Evolutionary conservation across 805 yeast species (phyloP).

Genomic region (Cyberlindnera suaveolens): DNA sequence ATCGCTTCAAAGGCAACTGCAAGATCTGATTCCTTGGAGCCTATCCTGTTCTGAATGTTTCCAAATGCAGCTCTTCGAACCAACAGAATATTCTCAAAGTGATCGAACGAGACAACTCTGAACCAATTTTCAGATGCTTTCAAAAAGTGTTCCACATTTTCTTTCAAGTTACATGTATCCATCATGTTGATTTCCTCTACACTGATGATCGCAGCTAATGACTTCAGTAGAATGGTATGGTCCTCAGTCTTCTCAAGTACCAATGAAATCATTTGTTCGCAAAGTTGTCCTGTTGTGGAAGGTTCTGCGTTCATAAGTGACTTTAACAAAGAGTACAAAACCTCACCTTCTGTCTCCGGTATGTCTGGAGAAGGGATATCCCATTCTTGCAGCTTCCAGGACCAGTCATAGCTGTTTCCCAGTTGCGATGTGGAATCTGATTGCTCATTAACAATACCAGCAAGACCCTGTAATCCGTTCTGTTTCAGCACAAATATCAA

Average conservation of each 20-base stretch:
- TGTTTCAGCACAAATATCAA: slow-evolving; percentile 35
- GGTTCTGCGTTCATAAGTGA: slow-evolving; percentile 30
- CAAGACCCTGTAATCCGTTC: slow-evolving; percentile 54
- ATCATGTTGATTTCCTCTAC: slow-evolving; percentile 8
- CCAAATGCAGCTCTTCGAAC: slow-evolving; percentile 34
- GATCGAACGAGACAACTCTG: slow-evolving; percentile 26
- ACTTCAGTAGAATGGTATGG: slow-evolving; percentile 2
- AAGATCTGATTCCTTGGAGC: slow-evolving; percentile 15
- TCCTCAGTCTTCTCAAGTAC: slow-evolving; percentile 4
- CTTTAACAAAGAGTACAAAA: slow-evolving; percentile 48
- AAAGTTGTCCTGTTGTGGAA: slow-evolving; percentile 8
- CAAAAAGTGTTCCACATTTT: slow-evolving; percentile 5
- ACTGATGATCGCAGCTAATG: slow-evolving; percentile 9
- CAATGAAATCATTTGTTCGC: slow-evolving; percentile 11
- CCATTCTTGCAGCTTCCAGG: slow-evolving; percentile 79
- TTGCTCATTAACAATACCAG: slow-evolving; percentile 37
- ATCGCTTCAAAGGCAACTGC: slow-evolving; percentile 32
- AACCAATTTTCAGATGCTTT: slow-evolving; percentile 30
- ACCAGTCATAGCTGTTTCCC: slow-evolving; percentile 46
- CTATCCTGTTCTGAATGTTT: background rate
- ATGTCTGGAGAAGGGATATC: slow-evolving; percentile 47
- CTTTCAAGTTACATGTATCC: background rate
- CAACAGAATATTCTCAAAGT: slow-evolving; percentile 37
- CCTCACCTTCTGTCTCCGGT: slow-evolving; percentile 34
- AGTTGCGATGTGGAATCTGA: slow-evolving; percentile 6